Base-by-base conservation (phyloP, 2,329 filamentous ascomycete species). In the Mariannaea elegans region DNA sequence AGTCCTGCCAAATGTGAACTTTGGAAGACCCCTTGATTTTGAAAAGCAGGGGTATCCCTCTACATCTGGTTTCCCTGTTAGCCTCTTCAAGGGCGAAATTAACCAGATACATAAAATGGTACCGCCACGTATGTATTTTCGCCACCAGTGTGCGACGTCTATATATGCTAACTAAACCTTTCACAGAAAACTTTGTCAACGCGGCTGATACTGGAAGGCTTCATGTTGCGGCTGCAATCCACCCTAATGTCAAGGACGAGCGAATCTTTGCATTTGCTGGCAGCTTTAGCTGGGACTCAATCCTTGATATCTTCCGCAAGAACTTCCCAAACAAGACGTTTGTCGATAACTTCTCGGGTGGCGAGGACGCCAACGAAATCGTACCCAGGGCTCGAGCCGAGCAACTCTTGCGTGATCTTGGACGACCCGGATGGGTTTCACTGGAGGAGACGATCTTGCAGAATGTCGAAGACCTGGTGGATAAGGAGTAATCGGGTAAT, bases 181-280 rank as follows among this genome's bases (percentile, higher is more conserved):
- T 18, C 1, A 48, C 16, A 84, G 78, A 73, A 66, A 74, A 78
- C 71, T 78, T 73, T 69, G 71, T 83, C 24, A 73, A 83, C 64
- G 78, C 82, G 0, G 71, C 78, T 31, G 83, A 87, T 57, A 66
- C 66, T 23, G 84, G 81, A 0, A 73, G 78, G 0, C 68, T 88
- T 1, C 84, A 87, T 53, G 73, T 86, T 7, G 79, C 81, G 8
- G 84, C 80, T 0, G 70, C 83, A 9, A 73, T 84, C 0, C 73
- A 83, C 36, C 72, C 75, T 0, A 73, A 75, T 2, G 77, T 85
- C 0, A 55, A 71, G 3, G 75, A 76, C 1, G 79, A 87, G 67
- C 78, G 85, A 2, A 67, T 88, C 13, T 85, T 87, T 64, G 84
- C 75, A 2, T 85, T 82, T 59, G 82, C 81, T 0, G 72, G 75